Conservation (phyloP, 352 stramenopile species). For the Poterioochromonas sp. region DNA sequence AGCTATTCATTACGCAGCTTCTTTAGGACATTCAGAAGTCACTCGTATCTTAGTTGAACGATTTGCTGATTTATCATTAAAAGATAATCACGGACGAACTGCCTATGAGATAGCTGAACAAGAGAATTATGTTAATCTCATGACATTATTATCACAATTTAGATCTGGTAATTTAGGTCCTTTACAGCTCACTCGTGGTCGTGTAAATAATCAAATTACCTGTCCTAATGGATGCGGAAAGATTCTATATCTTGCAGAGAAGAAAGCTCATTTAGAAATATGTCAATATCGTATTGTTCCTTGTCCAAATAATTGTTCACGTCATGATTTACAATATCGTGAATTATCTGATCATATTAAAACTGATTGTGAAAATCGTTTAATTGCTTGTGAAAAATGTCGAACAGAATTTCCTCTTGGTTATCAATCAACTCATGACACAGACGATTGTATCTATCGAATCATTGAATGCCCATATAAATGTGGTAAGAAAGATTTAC, state of each 20-base stretch:
- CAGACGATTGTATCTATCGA: neutral
- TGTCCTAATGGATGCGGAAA: constrained; percentile 22
- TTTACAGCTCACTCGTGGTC: neutral
- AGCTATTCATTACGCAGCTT: constrained; percentile 36
- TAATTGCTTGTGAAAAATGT: constrained; percentile 36
- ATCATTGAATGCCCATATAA: neutral
- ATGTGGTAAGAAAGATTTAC: neutral
- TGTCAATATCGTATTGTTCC: neutral
- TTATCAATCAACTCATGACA: neutral
- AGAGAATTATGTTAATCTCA: constrained; percentile 35
- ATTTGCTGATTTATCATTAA: constrained; percentile 33
- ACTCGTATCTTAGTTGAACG: constrained; percentile 40
- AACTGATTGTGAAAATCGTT: constrained; percentile 38
- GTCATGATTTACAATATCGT: neutral
- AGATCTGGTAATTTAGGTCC: neutral
- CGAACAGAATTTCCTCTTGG: neutral
- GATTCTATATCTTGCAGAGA: neutral
- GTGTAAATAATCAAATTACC: neutral
- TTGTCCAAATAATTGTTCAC: neutral
- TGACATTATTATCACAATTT: constrained; percentile 33
- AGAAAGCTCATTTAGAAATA: neutral
- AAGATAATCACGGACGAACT: constrained; percentile 33
- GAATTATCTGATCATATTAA: neutral
- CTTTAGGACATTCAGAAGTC: constrained; percentile 28
- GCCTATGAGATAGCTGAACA: constrained; percentile 37